Conservation (phyloP, 176 grass and related monocot genomes). For the Sorghum bicolor region DNA sequence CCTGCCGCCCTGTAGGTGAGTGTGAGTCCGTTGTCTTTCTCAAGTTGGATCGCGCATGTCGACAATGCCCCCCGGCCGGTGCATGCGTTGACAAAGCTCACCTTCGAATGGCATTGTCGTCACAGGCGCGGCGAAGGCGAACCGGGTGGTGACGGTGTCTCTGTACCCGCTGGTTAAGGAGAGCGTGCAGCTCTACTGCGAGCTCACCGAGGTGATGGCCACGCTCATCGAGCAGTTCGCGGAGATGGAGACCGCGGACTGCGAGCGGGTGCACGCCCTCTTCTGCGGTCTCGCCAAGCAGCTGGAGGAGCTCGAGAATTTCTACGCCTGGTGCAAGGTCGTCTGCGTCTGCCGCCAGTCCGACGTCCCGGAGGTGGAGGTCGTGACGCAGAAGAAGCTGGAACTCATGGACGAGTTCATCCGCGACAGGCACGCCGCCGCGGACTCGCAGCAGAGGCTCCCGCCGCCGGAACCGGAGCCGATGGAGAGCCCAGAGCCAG, state of each 20-base stretch:
- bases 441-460: slow-evolving; percentile 13
- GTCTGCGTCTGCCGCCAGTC: slow-evolving; percentile 57
- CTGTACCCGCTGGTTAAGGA: slow-evolving; percentile 76
- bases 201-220: slow-evolving; percentile 56
- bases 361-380: slow-evolving; percentile 74
- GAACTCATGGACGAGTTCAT: slow-evolving; percentile 89
- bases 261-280: slow-evolving; percentile 49
- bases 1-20: slow-evolving; percentile 69
- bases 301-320: slow-evolving; percentile 59
- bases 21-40: slow-evolving; percentile 36
- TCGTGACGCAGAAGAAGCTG: slow-evolving; percentile 69
- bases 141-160: slow-evolving; percentile 67
- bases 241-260: slow-evolving; percentile 55
- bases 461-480: slow-evolving; percentile 14
- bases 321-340: slow-evolving; percentile 74
- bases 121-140: slow-evolving; percentile 62
- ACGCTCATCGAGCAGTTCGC: slow-evolving; percentile 64
- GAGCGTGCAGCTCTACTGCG: slow-evolving; percentile 79
- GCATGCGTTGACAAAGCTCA: too few species aligned
- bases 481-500: neutral
- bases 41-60: too few species aligned
- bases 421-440: slow-evolving; percentile 54
- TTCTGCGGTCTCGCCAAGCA: slow-evolving; percentile 60
- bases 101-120: too few species aligned
- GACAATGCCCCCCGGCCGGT: too few species aligned